Conservation (phyloP, 1,139 yeast species). For the Diutina siamensis region DNA sequence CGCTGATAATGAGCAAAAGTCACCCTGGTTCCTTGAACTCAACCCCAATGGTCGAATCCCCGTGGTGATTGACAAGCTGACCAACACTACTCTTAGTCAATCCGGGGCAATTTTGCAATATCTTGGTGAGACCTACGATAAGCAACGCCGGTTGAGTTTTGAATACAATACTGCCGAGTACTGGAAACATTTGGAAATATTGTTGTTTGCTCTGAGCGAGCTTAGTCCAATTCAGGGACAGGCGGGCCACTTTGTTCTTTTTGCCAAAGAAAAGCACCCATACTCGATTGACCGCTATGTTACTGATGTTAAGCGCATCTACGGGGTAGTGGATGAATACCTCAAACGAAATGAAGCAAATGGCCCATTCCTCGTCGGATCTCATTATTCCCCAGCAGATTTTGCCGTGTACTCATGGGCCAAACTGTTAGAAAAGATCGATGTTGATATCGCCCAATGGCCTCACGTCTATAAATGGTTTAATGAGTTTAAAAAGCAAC, state of each 20-base stretch:
- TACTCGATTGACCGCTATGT: conserved; percentile 42
- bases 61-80: conserved; percentile 33
- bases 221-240: conserved; percentile 56
- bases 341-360: conserved; percentile 25
- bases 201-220: conserved; percentile 47
- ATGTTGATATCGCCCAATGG: conserved; percentile 28
- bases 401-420: conserved; percentile 34
- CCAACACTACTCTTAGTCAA: conserved; percentile 38
- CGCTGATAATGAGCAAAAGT: conserved; percentile 29
- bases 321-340: conserved; percentile 40
- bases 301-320: conserved; percentile 40
- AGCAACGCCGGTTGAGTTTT: conserved; percentile 36
- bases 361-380: conserved; percentile 45
- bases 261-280: conserved; percentile 34
- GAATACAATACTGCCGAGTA: conserved; percentile 32
- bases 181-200: conserved; percentile 40
- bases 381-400: conserved; percentile 45
- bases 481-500: conserved; percentile 10
- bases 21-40: conserved; percentile 40
- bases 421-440: conserved; percentile 8
- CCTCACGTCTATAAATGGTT: conserved; percentile 36
- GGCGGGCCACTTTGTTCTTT: conserved; percentile 32
- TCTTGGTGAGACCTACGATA: conserved; percentile 46
- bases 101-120: conserved; percentile 49
- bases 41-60: conserved; percentile 60